phyloP scores from a whole-genome alignment of 2,329 filamentous ascomycete species.

The Chaetomium strumarium region DNA sequence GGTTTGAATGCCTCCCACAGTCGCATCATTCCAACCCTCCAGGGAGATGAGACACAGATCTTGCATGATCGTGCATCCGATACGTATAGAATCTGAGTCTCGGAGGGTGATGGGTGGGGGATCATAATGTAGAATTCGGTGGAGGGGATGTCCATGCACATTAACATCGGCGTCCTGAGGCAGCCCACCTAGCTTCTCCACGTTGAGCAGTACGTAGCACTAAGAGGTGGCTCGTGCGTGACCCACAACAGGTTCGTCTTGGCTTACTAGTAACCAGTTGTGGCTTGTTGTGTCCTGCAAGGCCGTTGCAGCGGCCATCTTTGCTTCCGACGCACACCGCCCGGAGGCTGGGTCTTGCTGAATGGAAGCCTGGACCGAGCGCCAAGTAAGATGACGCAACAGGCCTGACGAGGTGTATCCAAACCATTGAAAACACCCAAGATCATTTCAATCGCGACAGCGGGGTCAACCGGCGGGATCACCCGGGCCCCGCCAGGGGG shows the following conservation, averaged over 20 bases:
- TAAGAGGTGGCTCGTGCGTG: too few relatives aligned
- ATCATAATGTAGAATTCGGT: too few relatives aligned
- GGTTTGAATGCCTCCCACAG: neutral
- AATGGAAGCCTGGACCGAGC: neutral
- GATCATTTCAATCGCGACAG: too few relatives aligned
- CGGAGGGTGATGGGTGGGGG: neutral
- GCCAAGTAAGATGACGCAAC: too few relatives aligned
- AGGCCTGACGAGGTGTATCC: too few relatives aligned
- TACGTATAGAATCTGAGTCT: neutral
- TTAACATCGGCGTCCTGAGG: neutral
- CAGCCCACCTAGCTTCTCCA: neutral
- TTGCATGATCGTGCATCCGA: neutral
- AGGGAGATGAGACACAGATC: neutral
- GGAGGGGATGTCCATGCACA: too few relatives aligned
- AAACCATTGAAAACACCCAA: too few relatives aligned
- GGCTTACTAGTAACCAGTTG: too few relatives aligned
- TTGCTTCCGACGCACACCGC: conserved; percentile 1
- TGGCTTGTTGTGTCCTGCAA: conserved; percentile 9
- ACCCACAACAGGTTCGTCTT: neutral
- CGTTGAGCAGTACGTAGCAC: too few relatives aligned
- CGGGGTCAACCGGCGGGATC: too few relatives aligned
- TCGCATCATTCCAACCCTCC: neutral
- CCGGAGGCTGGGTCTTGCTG: neutral
- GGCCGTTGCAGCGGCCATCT: conserved; percentile 3
- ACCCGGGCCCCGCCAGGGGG: too few relatives aligned